Conservation (phyloP, 176 grass and related monocot species). For the Tillandsia leiboldiana region DNA sequence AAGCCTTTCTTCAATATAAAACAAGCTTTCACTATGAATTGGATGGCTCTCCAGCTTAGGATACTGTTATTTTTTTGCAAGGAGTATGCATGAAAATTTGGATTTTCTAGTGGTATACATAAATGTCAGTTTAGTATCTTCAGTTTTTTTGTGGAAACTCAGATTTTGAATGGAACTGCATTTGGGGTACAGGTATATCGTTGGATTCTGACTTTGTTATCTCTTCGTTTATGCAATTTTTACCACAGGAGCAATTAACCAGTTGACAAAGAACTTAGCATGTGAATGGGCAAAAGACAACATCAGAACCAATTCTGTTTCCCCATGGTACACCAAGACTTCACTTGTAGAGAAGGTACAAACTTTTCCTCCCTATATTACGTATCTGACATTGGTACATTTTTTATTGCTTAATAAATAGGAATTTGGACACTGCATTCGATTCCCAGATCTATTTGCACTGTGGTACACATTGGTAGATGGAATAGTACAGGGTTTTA, state of each 20-base stretch:
- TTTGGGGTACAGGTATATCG: background rate
- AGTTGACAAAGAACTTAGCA: slow-evolving; percentile 71
- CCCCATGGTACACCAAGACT: slow-evolving; percentile 91
- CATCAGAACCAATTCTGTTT: slow-evolving; percentile 68
- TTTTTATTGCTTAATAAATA: background rate
- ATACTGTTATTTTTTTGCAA: too few species aligned
- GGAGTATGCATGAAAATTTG: too few species aligned
- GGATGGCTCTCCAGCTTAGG: too few species aligned
- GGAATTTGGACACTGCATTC: background rate
- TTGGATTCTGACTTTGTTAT: background rate
- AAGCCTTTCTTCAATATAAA: too few species aligned
- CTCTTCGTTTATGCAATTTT: background rate
- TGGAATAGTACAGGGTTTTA: background rate
- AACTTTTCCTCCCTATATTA: background rate
- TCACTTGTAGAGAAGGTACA: slow-evolving; percentile 50
- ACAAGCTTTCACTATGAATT: too few species aligned
- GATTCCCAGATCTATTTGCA: background rate
- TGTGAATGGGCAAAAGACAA: slow-evolving; percentile 89
- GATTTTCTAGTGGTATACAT: too few species aligned
- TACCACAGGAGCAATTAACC: slow-evolving; percentile 66
- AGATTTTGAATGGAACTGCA: too few species aligned
- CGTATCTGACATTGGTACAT: background rate
- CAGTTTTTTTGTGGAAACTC: too few species aligned
- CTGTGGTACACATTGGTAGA: background rate
- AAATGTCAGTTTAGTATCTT: too few species aligned